These are phyloP conservation scores for Nadsonia fulvescens DNA, from an alignment of 805 yeast genomes.

Conservation along the genomic window DNA sequence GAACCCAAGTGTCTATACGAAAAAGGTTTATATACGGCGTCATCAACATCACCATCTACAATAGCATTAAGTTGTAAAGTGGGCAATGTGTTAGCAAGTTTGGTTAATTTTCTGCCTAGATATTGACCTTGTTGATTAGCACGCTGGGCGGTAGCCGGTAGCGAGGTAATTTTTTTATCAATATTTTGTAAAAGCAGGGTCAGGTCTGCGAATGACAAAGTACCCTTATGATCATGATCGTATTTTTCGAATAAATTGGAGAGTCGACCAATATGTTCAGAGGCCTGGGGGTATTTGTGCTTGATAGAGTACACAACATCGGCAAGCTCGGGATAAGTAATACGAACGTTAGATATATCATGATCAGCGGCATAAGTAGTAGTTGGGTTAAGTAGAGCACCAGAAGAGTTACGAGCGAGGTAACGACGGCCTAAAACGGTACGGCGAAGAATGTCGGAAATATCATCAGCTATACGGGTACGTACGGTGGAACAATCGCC, in stretches of 20 bases:
- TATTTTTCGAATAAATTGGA: constrained; percentile 35
- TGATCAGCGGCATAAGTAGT: constrained; percentile 33
- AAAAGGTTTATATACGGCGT: constrained; percentile 37
- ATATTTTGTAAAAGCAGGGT: constrained; percentile 32
- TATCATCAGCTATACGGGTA: constrained; percentile 25
- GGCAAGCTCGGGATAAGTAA: constrained; percentile 30
- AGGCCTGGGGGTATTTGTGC: constrained; percentile 37
- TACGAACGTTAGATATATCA: constrained; percentile 19
- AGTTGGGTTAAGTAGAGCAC: too few relatives aligned
- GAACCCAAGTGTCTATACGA: constrained; percentile 47
- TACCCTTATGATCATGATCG: constrained; percentile 30
- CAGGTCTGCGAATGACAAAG: constrained; percentile 34
- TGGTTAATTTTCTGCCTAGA: constrained; percentile 40
- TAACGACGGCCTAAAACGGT: constrained; percentile 10
- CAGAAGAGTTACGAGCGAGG: constrained; percentile 8
- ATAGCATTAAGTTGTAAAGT: constrained; percentile 28
- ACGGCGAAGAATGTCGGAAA: constrained; percentile 33
- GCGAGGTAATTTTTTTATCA: constrained; percentile 44
- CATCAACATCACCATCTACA: constrained; percentile 38
- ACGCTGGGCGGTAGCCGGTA: constrained; percentile 62
- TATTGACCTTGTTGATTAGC: constrained; percentile 57
- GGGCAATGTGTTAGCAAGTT: constrained; percentile 28
- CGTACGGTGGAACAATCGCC: constrained; percentile 58
- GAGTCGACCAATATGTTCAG: constrained; percentile 34
- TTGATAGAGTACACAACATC: constrained; percentile 31